Evolutionary conservation across 306 rosid species (phyloP).

Genomic region (Cucurbita argyrosperma): DNA sequence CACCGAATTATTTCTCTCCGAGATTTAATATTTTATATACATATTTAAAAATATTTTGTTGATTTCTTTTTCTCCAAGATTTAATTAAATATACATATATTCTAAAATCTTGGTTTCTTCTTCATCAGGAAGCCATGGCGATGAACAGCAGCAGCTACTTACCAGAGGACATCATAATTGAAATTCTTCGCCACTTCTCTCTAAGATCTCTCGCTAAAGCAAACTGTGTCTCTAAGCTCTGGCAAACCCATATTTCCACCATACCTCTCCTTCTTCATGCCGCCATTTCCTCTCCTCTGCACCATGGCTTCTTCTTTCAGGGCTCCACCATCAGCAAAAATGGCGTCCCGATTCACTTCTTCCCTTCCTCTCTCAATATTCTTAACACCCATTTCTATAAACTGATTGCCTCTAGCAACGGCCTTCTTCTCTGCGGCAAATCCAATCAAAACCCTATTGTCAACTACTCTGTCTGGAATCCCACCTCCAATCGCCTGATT

Average conservation of each 20-base stretch:
- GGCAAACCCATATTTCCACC: neutral
- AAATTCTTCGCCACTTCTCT: neutral
- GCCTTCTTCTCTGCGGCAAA: neutral
- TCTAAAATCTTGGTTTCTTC: neutral
- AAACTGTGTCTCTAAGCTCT: neutral
- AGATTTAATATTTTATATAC: no score
- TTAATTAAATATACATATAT: no score
- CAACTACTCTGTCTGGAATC: neutral
- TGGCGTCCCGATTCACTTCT: neutral
- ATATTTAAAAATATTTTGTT: no score
- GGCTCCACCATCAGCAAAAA: neutral
- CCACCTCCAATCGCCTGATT: neutral
- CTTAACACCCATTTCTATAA: neutral
- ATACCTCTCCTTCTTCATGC: neutral
- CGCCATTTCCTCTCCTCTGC: neutral
- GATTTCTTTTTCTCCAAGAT: no score
- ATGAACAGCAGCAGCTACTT: no score
- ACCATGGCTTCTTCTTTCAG: neutral
- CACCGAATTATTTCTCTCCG: no score
- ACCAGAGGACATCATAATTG: neutral
- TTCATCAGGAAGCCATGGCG: neutral
- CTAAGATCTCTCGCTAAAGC: neutral
- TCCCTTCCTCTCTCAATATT: neutral
- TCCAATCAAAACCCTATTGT: neutral
- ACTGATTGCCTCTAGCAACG: neutral